Evolutionary conservation across 2,329 filamentous ascomycete species (phyloP).

Genomic region (Xylariaceae sp.): DNA sequence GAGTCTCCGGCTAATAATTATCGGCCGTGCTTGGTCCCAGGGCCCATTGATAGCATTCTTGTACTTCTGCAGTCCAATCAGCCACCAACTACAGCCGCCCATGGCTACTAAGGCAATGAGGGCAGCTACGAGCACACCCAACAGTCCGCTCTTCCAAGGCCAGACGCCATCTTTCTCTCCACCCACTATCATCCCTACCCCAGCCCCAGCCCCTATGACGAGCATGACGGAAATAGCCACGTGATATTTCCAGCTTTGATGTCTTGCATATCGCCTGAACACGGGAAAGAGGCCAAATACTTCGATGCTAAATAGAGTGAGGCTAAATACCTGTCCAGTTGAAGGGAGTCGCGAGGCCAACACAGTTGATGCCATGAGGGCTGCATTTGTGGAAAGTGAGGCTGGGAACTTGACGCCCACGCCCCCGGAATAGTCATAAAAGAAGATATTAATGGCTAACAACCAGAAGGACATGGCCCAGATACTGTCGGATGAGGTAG

Average conservation of each 20-base stretch:
- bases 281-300: constrained; percentile 98
- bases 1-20: constrained; percentile 72
- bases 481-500: constrained; percentile 91
- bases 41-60: constrained; percentile 99
- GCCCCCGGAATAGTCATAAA: constrained; percentile 90
- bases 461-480: constrained; percentile 97
- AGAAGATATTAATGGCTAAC: constrained; percentile 93
- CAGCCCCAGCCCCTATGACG: constrained; percentile 79
- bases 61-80: constrained; percentile 96
- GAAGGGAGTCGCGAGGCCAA: constrained; percentile 86
- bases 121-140: constrained; percentile 79
- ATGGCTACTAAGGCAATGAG: constrained; percentile 78
- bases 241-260: constrained; percentile 83
- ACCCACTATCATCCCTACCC: constrained; percentile 69
- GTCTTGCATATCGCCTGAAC: constrained; percentile 85
- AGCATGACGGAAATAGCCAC: constrained; percentile 75
- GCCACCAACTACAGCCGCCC: constrained; percentile 96
- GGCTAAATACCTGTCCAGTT: constrained; percentile 91
- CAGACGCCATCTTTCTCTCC: constrained; percentile 48
- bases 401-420: constrained; percentile 70
- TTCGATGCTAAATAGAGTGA: constrained; percentile 95
- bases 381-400: constrained; percentile 89
- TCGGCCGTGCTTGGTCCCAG: constrained; percentile 93
- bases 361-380: constrained; percentile 94
- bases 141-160: constrained; percentile 62